A percentile compares a stretch with the other conserved stretches of the same genome.
These are phyloP conservation scores for Saccharomycopsis lassenensis DNA, from an alignment of 805 yeast genomes.

Conservation along the genomic window DNA sequence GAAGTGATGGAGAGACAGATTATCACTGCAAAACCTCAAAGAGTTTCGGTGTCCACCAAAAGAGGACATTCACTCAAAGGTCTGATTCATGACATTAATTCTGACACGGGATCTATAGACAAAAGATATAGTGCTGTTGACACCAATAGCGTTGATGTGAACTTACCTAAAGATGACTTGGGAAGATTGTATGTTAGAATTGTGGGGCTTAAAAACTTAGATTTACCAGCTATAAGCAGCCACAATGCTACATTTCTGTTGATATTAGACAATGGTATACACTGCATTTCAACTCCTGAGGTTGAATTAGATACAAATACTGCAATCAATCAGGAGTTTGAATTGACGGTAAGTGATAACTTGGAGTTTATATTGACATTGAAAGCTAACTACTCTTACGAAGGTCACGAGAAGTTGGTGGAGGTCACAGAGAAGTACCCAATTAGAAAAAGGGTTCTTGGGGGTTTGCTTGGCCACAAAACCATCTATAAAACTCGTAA, in stretches of 20 bases:
- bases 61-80: slow-evolving; percentile 12
- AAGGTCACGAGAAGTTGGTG: slow-evolving; percentile 32
- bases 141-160: slow-evolving; percentile 8
- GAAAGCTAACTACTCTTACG: slow-evolving; percentile 50
- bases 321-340: slow-evolving; percentile 64
- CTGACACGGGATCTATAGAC: slow-evolving; percentile 1
- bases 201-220: slow-evolving; percentile 35
- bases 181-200: slow-evolving; percentile 35
- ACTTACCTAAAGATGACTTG: slow-evolving; percentile 31
- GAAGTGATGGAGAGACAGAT: slow-evolving; percentile 11
- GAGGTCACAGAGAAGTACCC: slow-evolving; percentile 53
- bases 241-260: slow-evolving; percentile 38
- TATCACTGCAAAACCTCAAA: slow-evolving; percentile 12
- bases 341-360: slow-evolving; percentile 49
- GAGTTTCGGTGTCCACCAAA: slow-evolving; percentile 8
- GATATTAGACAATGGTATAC: slow-evolving; percentile 68
- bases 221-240: slow-evolving; percentile 32
- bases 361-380: slow-evolving; percentile 62
- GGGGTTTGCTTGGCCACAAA: slow-evolving; percentile 35
- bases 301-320: slow-evolving; percentile 24
- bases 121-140: slow-evolving; percentile 1
- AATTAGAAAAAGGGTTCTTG: slow-evolving; percentile 32
- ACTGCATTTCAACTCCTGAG: slow-evolving; percentile 58
- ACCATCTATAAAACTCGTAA: slow-evolving; percentile 28
- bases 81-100: slow-evolving; percentile 12